Conservation (phyloP, 306 rosid species). For the Geum urbanum region DNA sequence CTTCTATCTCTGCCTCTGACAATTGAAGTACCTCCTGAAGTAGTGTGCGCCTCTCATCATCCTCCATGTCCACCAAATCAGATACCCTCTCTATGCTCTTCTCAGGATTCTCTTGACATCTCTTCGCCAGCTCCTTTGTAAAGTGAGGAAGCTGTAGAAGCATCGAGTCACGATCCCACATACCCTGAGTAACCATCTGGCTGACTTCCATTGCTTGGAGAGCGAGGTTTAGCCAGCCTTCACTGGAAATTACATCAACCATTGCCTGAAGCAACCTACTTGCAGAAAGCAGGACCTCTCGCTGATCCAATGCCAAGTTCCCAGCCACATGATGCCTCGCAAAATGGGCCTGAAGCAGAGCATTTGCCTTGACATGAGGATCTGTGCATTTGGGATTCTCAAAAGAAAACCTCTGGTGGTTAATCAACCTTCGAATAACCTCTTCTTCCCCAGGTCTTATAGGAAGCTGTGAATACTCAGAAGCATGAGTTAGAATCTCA, state of each 20-base stretch:
- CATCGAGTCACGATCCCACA: slow-evolving; percentile 96
- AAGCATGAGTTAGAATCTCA: slow-evolving; percentile 75
- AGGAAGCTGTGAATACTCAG: slow-evolving; percentile 87
- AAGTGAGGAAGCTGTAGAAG: slow-evolving; percentile 91
- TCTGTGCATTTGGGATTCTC: slow-evolving; percentile 81
- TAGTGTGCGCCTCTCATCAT: slow-evolving; percentile 59
- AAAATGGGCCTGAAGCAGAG: slow-evolving; percentile 92
- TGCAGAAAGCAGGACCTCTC: slow-evolving; percentile 85
- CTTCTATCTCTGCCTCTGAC: slow-evolving; percentile 68
- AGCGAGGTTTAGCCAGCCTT: slow-evolving; percentile 85
- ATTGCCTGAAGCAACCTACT: slow-evolving; percentile 87
- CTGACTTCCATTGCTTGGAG: slow-evolving; percentile 92
- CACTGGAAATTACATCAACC: slow-evolving; percentile 94
- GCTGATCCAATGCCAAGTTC: slow-evolving; percentile 79
- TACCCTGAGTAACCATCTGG: slow-evolving; percentile 95
- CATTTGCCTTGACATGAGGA: slow-evolving; percentile 84
- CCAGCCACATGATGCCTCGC: slow-evolving; percentile 79
- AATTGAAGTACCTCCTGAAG: slow-evolving; percentile 47
- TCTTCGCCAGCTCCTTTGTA: slow-evolving; percentile 84
- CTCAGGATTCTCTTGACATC: slow-evolving; percentile 69
- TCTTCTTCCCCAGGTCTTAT: slow-evolving; percentile 96
- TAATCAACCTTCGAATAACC: slow-evolving; percentile 67
- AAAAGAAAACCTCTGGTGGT: slow-evolving; percentile 91
- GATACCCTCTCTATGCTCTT: slow-evolving; percentile 72
- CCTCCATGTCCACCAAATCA: slow-evolving; percentile 91